Evolutionary conservation across 495 filamentous ascomycete genomes (phyloP).

Genomic region (Lentithecium fluviatile): DNA sequence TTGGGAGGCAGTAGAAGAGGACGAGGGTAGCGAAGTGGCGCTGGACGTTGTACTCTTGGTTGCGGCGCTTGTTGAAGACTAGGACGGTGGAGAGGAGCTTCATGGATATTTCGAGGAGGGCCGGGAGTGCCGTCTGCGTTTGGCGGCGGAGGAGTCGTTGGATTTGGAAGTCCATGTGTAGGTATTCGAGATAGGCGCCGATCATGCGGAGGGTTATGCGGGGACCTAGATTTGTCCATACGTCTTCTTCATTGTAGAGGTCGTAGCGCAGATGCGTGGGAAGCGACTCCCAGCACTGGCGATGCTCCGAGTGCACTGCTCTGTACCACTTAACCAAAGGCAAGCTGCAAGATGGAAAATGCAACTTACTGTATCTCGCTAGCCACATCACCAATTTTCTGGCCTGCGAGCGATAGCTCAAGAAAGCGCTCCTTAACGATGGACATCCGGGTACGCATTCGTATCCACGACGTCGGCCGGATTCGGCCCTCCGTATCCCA

Average conservation of each 20-base stretch:
- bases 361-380: slow-evolving; percentile 18
- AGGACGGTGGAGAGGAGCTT: slow-evolving; percentile 25
- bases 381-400: slow-evolving; percentile 10
- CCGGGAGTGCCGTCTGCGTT: slow-evolving; percentile 18
- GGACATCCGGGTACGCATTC: slow-evolving; percentile 9
- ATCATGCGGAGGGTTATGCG: slow-evolving; percentile 23
- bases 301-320: slow-evolving; percentile 9
- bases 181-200: slow-evolving; percentile 26
- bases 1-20: slow-evolving; percentile 29
- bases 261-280: slow-evolving; percentile 30
- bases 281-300: slow-evolving; percentile 19
- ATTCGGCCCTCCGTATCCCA: slow-evolving; percentile 29
- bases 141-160: slow-evolving; percentile 26
- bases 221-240: slow-evolving; percentile 14
- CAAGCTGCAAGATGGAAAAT: not conserved
- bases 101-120: slow-evolving; percentile 28
- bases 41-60: slow-evolving; percentile 17
- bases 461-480: slow-evolving; percentile 21
- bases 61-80: slow-evolving; percentile 31
- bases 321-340: not conserved
- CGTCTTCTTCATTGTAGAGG: slow-evolving; percentile 20
- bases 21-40: slow-evolving; percentile 29
- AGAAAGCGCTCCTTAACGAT: slow-evolving; percentile 19
- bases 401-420: slow-evolving; percentile 24
- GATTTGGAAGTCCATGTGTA: slow-evolving; percentile 29